Base-by-base conservation (phyloP, 306 rosid genomes). In the Hippophae tibetana region DNA sequence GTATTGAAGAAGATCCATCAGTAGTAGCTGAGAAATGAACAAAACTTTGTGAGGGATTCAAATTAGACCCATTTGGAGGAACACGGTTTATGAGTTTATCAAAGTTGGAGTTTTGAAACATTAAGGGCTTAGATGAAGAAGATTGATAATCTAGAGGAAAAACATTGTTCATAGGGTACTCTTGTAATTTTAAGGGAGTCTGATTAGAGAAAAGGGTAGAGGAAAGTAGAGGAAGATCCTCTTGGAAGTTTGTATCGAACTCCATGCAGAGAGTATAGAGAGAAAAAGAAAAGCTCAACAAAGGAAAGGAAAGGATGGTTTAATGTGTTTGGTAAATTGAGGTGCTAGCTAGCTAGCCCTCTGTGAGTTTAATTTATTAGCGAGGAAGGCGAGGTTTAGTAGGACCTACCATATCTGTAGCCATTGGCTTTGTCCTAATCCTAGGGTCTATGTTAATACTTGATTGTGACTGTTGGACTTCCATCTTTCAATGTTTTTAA, bases 381-480 rank as follows among this genome's bases (percentile, higher is more conserved):
- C 13, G 66, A 60, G 69, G 58, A 53, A 47, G 46, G 63, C 60
- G 42, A 59, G 13, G 47, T 11, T 1, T n/a, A 43, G 57, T 13
- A 65, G 69, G 40, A 40, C 60, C 73, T 56, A 49, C 27, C 6
- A 7, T 67, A 68, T 63, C 59, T 48, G 7, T 48, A 63, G 3
- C 75, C 26, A 3, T 43, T 45, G 69, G 7, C 42, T 38, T 7
- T 14, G 43, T 56, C 60, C 6, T 2, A 6, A 85, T 81, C 95
- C 43, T 58, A 85, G 41, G 85, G 78, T 27, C 55, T 5, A 53
- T 13, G 18, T 69, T 80, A 9, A 47, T 43, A 66, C 49, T 68
- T 52, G 58, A 2, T 6, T 61, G 61, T 76, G 88, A 69, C 85
- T 71, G 25, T 79, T 75, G 61, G 77, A 59, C 79, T 89, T 77